Evolutionary conservation across 495 filamentous ascomycete genomes (phyloP), one percentile per base, ranked within the genome.

Genomic region (Aspergillus incahuasiensis): DNA sequence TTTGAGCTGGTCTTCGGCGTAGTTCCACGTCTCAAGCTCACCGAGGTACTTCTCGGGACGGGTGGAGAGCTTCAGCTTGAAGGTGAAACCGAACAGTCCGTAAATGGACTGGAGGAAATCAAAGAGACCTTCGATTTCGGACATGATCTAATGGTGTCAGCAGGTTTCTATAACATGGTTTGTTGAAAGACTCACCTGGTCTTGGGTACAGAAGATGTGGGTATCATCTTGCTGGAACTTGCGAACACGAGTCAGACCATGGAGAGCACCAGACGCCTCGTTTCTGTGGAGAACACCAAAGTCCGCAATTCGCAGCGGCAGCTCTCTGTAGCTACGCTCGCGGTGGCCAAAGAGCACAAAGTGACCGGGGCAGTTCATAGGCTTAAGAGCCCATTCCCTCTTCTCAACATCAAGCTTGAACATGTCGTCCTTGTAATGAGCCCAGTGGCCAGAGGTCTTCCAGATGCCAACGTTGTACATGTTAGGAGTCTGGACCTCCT

Each of bases 341-440:
- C 87, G 79, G 66, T 89, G 86, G 15, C 74, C 80, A 67, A 94
- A 95, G 54, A 95, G 79, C 22, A 89, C 69, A 61, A 85, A 88
- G 70, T 94, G 89, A 7, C 88, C 90, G 3, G 95, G 94, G 73
- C 94, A 98, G 72, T 97, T 97, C 94, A 98, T 98, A 32, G 95
- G 94, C 76, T 98, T 98, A 39, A 98, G 79, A 47, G 72, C 78
- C 73, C 71, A 80, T 40, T 87, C 82, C 53, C 90, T 85, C 79
- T 97, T 96, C 65, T 97, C 91, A 32, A 92, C 82, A 32, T 95
- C 85, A 54, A 97, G 81, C 35, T 86, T 83, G 75, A 97, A 97
- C 94, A 98, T 97, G 70, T 96, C 90, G 24, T 97, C 92, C 59
- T 89, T 81, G 80, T 98, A 98, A 66, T 97, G 89, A 43, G 86